Conservation (phyloP, 108 stramenopile genomes). For the Aurantiochytrium sp. region DNA sequence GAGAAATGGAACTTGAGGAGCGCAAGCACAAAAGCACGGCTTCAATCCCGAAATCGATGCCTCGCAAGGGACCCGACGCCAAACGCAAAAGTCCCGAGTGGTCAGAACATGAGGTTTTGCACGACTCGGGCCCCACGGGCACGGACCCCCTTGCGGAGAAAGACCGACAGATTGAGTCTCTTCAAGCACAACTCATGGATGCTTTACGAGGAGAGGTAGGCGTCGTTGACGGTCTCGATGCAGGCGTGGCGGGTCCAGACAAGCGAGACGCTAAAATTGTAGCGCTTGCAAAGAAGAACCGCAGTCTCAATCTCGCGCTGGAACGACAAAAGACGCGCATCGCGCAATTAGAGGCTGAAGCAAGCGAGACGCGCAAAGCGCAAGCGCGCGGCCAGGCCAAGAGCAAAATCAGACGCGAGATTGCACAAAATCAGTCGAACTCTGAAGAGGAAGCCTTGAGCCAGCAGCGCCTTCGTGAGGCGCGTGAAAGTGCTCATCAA, state of each 20-base stretch:
- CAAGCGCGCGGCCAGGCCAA: not conserved
- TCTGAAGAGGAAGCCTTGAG: not conserved
- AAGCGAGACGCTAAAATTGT: not conserved
- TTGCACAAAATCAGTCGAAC: not conserved
- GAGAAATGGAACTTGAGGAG: not conserved
- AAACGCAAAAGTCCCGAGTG: no score
- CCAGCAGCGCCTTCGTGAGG: not conserved
- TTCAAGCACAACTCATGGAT: not conserved
- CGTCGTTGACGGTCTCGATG: not conserved
- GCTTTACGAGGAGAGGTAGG: not conserved
- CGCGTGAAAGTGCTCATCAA: not conserved
- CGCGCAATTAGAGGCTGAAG: not conserved
- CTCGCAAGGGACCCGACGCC: no score
- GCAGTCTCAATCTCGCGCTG: not conserved
- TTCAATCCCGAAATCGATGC: not conserved
- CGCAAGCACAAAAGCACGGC: not conserved
- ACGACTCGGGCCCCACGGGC: no score
- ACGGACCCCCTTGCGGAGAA: not conserved
- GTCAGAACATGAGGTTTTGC: no score
- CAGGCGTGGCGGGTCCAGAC: not conserved
- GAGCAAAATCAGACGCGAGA: not conserved
- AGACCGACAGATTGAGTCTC: not conserved
- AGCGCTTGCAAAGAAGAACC: constrained; percentile 12
- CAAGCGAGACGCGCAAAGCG: not conserved
- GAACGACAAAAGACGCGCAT: not conserved